phyloP scores from a whole-genome alignment of 805 yeast genomes.

The Metschnikowia kofuensis region DNA sequence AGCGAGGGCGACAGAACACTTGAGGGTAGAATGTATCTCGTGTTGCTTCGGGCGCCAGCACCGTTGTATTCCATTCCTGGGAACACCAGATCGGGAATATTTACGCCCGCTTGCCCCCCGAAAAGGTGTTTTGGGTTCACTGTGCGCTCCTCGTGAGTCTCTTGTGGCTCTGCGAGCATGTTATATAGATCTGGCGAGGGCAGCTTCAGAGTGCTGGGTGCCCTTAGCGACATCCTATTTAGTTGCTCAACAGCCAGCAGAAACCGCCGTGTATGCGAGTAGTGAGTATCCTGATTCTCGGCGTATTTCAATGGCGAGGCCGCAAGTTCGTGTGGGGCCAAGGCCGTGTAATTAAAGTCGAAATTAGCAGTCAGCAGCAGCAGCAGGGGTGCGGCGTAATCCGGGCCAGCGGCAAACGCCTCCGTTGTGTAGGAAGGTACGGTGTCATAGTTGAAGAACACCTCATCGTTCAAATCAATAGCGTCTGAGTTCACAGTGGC shows the following conservation, averaged over 20 bases:
- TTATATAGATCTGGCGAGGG: slow-evolving; percentile 16
- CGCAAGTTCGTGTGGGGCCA: slow-evolving; percentile 1
- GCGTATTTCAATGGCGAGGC: slow-evolving; percentile 9
- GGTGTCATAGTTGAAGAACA: slow-evolving; percentile 20
- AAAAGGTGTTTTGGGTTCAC: slow-evolving; percentile 32
- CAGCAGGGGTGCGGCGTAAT: slow-evolving; percentile 1
- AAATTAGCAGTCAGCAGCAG: slow-evolving; percentile 10
- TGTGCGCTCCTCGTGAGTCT: slow-evolving; percentile 22
- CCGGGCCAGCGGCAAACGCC: slow-evolving; percentile 1
- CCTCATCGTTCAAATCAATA: slow-evolving; percentile 25
- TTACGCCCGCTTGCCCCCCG: slow-evolving; percentile 3
- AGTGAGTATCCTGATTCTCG: slow-evolving; percentile 4
- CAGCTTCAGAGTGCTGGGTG: slow-evolving; percentile 14
- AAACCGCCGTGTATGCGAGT: slow-evolving; percentile 15
- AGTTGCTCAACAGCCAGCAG: slow-evolving; percentile 24
- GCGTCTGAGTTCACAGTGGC: slow-evolving; percentile 18
- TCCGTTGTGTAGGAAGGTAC: slow-evolving; percentile 5
- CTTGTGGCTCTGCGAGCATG: background rate
- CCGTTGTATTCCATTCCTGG: background rate
- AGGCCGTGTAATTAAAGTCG: slow-evolving; percentile 1
- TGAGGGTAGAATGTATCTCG: slow-evolving; percentile 15
- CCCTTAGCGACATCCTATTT: slow-evolving; percentile 21
- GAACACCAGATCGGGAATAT: background rate
- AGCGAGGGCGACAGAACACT: slow-evolving; percentile 16
- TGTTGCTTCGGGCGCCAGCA: background rate